Percentiles rank a stretch among this genome's conserved stretches.
phyloP scores from a whole-genome alignment of 2,329 filamentous ascomycete genomes.

The Ophiostoma quercus region DNA sequence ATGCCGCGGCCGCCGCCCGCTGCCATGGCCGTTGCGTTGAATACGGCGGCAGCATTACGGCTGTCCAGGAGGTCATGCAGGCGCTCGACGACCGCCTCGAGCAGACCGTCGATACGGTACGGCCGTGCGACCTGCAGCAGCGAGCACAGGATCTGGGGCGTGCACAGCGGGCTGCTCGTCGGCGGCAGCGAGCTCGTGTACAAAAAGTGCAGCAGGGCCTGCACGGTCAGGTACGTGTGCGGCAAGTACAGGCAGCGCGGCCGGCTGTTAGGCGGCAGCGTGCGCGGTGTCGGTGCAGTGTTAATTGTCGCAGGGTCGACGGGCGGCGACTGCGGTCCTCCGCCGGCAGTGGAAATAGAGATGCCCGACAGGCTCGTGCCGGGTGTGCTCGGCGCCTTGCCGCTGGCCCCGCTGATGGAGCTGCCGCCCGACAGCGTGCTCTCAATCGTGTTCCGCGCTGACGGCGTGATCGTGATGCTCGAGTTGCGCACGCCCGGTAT shows the following conservation, averaged over 20 bases:
- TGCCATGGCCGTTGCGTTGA: slow-evolving; percentile 97
- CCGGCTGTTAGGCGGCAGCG: slow-evolving; percentile 58
- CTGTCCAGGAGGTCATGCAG: slow-evolving; percentile 86
- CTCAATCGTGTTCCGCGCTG: slow-evolving; percentile 48
- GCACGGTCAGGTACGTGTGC: slow-evolving; percentile 82
- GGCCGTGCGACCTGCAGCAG: slow-evolving; percentile 88
- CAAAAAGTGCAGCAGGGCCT: slow-evolving; percentile 84
- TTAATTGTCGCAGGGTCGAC: slow-evolving; percentile 48
- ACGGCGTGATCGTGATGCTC: slow-evolving; percentile 76
- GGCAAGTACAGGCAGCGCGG: slow-evolving; percentile 88
- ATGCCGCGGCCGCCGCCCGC: slow-evolving; percentile 86
- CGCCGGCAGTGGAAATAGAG: slow-evolving; percentile 23
- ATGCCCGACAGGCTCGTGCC: slow-evolving; percentile 42
- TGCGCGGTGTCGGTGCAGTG: slow-evolving; percentile 52
- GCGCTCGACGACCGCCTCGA: slow-evolving; percentile 88
- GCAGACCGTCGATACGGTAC: slow-evolving; percentile 84
- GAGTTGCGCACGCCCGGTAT: slow-evolving; percentile 58
- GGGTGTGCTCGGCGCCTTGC: slow-evolving; percentile 42
- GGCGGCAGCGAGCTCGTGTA: slow-evolving; percentile 87
- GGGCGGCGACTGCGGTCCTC: slow-evolving; percentile 32
- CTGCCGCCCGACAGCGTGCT: slow-evolving; percentile 44
- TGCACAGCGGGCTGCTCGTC: slow-evolving; percentile 71
- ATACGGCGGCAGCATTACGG: slow-evolving; percentile 90
- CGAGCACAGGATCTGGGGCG: slow-evolving; percentile 91
- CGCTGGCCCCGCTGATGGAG: slow-evolving; percentile 32